A percentile compares a stretch with the other conserved stretches of the same genome.
Evolutionary conservation across 75 land plant species (phyloP).

Genomic region (Chamaecyparis obtusa): DNA sequence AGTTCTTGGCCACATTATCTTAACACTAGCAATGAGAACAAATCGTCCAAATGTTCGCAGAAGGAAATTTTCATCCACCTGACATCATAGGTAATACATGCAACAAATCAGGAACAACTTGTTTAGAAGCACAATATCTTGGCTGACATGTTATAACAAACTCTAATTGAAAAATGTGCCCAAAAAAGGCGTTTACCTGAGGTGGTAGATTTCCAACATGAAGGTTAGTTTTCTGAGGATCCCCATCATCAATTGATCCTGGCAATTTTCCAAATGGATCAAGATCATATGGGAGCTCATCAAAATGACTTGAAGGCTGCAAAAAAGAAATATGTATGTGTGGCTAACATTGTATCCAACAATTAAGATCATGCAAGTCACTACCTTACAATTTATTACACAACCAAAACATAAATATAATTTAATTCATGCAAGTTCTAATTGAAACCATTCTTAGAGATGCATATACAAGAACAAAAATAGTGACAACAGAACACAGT

Average conservation of each 20-base stretch:
- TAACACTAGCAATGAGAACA: slow-evolving; percentile 61
- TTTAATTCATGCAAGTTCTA: background rate
- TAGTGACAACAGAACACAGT: background rate
- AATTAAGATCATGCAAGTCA: background rate
- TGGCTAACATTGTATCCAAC: background rate
- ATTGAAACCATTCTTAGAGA: background rate
- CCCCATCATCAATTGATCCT: slow-evolving; percentile 59
- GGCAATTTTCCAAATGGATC: slow-evolving; percentile 38
- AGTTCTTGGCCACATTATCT: slow-evolving; percentile 64
- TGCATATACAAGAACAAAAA: background rate
- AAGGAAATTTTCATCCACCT: slow-evolving; percentile 60
- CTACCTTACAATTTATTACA: background rate
- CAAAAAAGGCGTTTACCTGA: slow-evolving; percentile 27
- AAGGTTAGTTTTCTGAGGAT: slow-evolving; percentile 54
- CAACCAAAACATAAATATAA: background rate
- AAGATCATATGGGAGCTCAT: slow-evolving; percentile 42
- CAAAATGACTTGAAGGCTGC: slow-evolving; percentile 38
- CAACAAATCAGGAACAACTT: background rate
- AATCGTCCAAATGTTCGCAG: slow-evolving; percentile 57
- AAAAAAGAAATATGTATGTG: background rate
- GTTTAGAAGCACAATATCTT: background rate
- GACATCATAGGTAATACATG: background rate
- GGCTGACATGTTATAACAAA: background rate
- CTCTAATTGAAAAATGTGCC: background rate
- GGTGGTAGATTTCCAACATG: slow-evolving; percentile 55